phyloP scores from a whole-genome alignment of 1,284 basidiomycete species.

The Phellopilus nigrolimitatus region DNA sequence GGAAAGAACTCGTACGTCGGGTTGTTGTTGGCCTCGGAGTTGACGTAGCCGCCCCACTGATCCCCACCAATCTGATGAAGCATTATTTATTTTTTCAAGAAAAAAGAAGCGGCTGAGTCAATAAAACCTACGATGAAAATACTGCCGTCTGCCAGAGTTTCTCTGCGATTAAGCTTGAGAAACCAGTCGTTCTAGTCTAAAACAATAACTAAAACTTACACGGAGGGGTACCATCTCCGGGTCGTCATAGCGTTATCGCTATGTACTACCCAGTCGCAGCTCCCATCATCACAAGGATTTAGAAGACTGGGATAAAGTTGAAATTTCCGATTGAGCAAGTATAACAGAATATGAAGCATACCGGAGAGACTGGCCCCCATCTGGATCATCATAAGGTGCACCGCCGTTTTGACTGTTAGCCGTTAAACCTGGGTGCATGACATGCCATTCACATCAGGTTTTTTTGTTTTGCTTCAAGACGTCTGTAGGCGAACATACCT shows the following conservation, averaged over 20 bases:
- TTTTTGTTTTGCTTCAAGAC: too few relatives aligned
- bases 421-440: conserved; percentile 16
- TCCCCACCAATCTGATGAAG: conserved; percentile 56
- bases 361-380: conserved; percentile 58
- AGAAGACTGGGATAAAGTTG: conserved; percentile 42
- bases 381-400: conserved; percentile 54
- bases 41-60: conserved; percentile 71
- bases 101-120: not conserved
- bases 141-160: conserved; percentile 41
- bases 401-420: conserved; percentile 40
- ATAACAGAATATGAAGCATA: too few relatives aligned
- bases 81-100: conserved; percentile 26
- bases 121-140: conserved; percentile 33
- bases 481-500: conserved; percentile 31
- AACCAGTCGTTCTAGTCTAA: not conserved
- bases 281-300: conserved; percentile 61
- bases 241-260: conserved; percentile 44
- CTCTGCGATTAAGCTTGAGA: conserved; percentile 26
- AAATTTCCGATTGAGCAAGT: too few relatives aligned
- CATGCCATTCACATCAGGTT: conserved; percentile 27
- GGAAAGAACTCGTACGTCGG: conserved; percentile 83
- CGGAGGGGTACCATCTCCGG: conserved; percentile 62
- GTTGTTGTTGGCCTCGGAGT: conserved; percentile 46
- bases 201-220: conserved; percentile 31
- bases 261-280: conserved; percentile 54